These are phyloP conservation scores for Apodospora peruviana DNA, from an alignment of 495 filamentous ascomycete genomes.

Conservation along the genomic window DNA sequence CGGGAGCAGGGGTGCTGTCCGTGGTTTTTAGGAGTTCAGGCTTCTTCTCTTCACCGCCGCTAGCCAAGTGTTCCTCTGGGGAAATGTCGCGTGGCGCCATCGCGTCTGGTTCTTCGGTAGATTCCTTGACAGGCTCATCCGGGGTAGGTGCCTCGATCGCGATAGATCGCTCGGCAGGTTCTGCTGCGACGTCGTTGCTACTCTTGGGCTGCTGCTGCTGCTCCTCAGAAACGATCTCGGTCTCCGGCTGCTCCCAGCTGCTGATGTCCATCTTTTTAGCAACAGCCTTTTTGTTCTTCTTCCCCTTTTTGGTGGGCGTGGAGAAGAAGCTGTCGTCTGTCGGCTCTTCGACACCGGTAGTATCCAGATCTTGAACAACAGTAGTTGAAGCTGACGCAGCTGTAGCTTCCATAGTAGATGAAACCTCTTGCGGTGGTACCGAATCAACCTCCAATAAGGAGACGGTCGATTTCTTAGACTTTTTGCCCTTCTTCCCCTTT, in stretches of 20 bases:
- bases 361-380: too few relatives aligned
- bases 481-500: conserved; percentile 30
- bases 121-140: conserved; percentile 5
- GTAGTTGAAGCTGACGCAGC: too few relatives aligned
- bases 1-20: conserved; percentile 1
- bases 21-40: background rate
- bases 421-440: background rate
- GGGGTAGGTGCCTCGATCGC: background rate
- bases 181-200: background rate
- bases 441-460: too few relatives aligned
- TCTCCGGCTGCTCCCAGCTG: conserved; percentile 10
- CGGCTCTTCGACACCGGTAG: background rate
- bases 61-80: conserved; percentile 2
- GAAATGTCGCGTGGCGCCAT: conserved; percentile 12
- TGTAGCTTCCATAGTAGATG: conserved; percentile 1
- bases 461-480: conserved; percentile 28
- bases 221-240: conserved; percentile 3
- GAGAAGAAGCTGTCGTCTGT: background rate
- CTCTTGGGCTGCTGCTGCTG: background rate
- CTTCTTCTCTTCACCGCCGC: conserved; percentile 12
- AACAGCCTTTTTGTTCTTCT: conserved; percentile 13
- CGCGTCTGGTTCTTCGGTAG: background rate
- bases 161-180: background rate
- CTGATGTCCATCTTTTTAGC: background rate
- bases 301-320: conserved; percentile 2